Base-by-base conservation (phyloP, 2,329 filamentous ascomycete genomes). In the Hypoxylon sp. region DNA sequence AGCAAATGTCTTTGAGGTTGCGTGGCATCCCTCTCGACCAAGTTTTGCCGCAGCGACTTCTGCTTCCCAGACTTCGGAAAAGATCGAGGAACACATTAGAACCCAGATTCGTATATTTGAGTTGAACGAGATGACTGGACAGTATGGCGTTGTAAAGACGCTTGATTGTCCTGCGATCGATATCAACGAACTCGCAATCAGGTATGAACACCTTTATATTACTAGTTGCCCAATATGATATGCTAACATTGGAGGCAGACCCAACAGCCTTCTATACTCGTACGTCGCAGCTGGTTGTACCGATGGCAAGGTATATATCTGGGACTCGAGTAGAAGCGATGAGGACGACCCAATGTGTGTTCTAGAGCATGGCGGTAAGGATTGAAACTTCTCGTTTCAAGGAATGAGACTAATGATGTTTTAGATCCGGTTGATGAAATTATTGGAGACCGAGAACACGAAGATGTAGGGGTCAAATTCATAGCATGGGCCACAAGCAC, bases 381-480 rank as follows among this genome's bases (percentile, higher is more conserved):
- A 51, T n/a, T 11, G 14, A 17, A 11, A 23, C n/a, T 38, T 17
- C 5, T 28, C 3, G 4, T 81, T 43, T 79, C 0, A 69, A 80
- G 82, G 80, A 23, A 34, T 13, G 21, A 1, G 7, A 55, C 61
- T 72, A 63, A 72, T 34, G 7, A 19, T 14, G 43, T 5, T 11
- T 14, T 45, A 76, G 71, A 75, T 46, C 76, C 74, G 2, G 74
- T 79, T 11, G 74, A 80, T 48, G 79, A 80, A 58, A 78, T 82
- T 34, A 67, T 78, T 3, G 81, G 80, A 0, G 82, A 87, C 38
- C 77, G 84, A 11, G 86, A 88, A 63, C 78, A 80, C 7, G 86
- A 87, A 55, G 89, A 90, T 63, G 85, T 86, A 0, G 89, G 89
- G 1, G 86, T 90, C 45, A 90, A 90, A 73, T 90, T 91, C 69